A percentile compares a stretch with the other conserved stretches of the same genome.
phyloP scores from a whole-genome alignment of 2,329 filamentous ascomycete genomes.

The Fusarium marasasianum region DNA sequence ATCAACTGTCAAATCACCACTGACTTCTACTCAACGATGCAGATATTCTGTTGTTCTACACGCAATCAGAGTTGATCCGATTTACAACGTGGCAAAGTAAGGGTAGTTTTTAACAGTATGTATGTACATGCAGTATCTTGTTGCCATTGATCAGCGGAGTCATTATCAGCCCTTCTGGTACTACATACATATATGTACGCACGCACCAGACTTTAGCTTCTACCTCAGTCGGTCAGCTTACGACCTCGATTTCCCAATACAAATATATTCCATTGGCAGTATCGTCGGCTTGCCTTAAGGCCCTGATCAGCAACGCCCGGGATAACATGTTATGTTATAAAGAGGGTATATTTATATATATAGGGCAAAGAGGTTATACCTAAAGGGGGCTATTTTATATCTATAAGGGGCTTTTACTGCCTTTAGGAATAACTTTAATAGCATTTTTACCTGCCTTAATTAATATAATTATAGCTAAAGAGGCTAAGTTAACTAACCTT shows the following conservation, averaged over 20 bases:
- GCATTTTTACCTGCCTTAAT: accelerated
- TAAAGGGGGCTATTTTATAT: no score
- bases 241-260: not conserved
- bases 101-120: not conserved
- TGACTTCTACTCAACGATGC: not conserved
- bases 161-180: not conserved
- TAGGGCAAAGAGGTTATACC: no score
- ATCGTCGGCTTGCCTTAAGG: not conserved
- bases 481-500: no score
- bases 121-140: not conserved
- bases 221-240: not conserved
- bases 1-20: constrained; percentile 17
- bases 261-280: not conserved
- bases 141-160: not conserved
- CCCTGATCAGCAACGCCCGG: no score
- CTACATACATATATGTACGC: not conserved
- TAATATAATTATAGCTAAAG: no score
- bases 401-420: accelerated
- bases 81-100: constrained; percentile 11
- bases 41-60: not conserved
- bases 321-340: no score
- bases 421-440: no score
- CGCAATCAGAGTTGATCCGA: not conserved
- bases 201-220: not conserved
- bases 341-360: no score